Evolutionary conservation across 306 rosid genomes (phyloP).

Genomic region (Abrus pulchellus): DNA sequence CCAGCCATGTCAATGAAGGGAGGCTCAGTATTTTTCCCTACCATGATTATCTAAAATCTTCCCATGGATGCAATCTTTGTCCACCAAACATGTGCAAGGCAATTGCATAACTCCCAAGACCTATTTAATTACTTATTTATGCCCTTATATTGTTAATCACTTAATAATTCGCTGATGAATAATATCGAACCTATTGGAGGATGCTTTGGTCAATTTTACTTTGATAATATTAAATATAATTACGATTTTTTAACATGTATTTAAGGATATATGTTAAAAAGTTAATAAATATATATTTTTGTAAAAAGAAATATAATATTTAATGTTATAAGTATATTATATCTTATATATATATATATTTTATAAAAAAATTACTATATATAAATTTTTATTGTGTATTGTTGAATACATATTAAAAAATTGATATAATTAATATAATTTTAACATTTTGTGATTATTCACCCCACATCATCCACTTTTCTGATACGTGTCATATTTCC

Average conservation of each 20-base stretch:
- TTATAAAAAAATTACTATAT: too few species aligned
- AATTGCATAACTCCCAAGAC: neutral
- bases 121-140: neutral
- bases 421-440: neutral
- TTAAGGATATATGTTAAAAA: too few species aligned
- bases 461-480: slow-evolving; percentile 17
- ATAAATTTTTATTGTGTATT: too few species aligned
- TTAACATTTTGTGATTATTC: neutral
- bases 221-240: neutral
- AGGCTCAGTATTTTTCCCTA: slow-evolving; percentile 67
- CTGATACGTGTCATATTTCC: neutral
- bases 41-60: slow-evolving; percentile 66
- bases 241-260: too few species aligned
- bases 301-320: too few species aligned
- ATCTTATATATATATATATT: too few species aligned
- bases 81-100: slow-evolving; percentile 91
- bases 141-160: neutral
- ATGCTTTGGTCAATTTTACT: slow-evolving; percentile 10
- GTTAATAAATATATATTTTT: too few species aligned
- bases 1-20: slow-evolving; percentile 61
- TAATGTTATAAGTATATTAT: too few species aligned
- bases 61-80: slow-evolving; percentile 73
- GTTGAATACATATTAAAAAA: too few species aligned
- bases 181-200: neutral
- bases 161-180: neutral